Evolutionary conservation across 257 asterid genomes (phyloP), one percentile per base, ranked within the genome.

Genomic region (Solanum pinnatisectum): DNA sequence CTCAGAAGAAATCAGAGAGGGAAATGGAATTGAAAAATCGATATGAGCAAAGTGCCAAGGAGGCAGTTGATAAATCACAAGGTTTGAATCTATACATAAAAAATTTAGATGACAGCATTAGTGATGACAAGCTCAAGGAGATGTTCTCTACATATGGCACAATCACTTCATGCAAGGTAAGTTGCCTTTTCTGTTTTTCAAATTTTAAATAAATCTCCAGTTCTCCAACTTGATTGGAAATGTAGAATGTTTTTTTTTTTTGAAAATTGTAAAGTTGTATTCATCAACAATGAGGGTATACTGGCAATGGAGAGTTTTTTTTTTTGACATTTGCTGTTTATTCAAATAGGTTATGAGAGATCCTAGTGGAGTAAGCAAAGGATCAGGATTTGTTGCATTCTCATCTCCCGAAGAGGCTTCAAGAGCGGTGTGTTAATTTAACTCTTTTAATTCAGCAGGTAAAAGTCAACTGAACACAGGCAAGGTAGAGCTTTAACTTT

Each of bases 331-430:
- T 82, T 82, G 44, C 84, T 72, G 35, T 71, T 71, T 88, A 13
- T 89, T 78, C 87, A 2, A 87, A 81, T 81, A 96, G 99, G 99
- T 96, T 81, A 95, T 96, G 99, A 91, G 94, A 85, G 99, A 95
- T 86, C 97, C 96, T 65, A 95, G 91, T 87, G 98, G 99, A 67
- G 91, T 93, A 78, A 96, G 99, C 94, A 92, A 94, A 87, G 99
- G 99, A 33, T 96, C 98, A 25, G 99, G 98, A n/a, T 96, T 96
- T 95, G 99, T 96, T 89, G 98, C 98, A 40, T 96, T 95, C 89
- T 92, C 98, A 88, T 93, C 96, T 11, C 95, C 98, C 32, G 98
- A 95, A 84, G 98, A 95, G 90, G 96, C 98, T 85, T 92, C 99
- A 67, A 92, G 93, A 93, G 99, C 99, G 59, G 99, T 96, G 84